Percentiles rank a stretch among this genome's conserved stretches.
Evolutionary conservation across 202 grass and related monocot genomes (phyloP).

Genomic region (Cymbopogon flexuosus): DNA sequence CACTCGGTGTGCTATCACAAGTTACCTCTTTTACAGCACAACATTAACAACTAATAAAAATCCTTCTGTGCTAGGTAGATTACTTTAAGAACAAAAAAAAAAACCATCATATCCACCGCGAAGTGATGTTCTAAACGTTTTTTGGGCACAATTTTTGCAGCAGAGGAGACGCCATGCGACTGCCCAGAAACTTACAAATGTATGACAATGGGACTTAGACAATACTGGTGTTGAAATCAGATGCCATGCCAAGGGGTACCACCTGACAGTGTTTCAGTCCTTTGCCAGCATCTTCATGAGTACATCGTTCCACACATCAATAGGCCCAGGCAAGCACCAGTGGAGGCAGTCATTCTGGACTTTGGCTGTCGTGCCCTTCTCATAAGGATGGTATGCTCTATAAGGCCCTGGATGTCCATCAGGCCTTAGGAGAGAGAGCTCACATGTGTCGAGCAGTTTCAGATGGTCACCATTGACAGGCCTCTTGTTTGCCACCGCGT

Average conservation of each 20-base stretch:
- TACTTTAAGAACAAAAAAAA: not conserved
- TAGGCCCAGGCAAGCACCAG: slow-evolving; percentile 78
- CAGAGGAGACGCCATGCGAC: not conserved
- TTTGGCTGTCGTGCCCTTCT: slow-evolving; percentile 6
- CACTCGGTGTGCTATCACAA: not conserved
- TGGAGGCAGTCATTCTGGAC: slow-evolving; percentile 84
- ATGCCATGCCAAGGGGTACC: not conserved
- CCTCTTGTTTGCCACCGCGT: not conserved
- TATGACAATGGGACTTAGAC: not conserved
- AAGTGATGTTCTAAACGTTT: not conserved
- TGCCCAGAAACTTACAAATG: not conserved
- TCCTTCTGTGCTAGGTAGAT: not conserved
- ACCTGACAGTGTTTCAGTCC: not conserved
- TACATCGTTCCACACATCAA: slow-evolving; percentile 78
- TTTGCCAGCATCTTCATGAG: slow-evolving; percentile 55
- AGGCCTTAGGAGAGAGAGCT: slow-evolving; percentile 68
- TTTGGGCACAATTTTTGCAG: not conserved
- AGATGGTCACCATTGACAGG: not conserved
- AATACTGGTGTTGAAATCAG: not conserved
- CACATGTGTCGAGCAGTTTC: slow-evolving; percentile 65
- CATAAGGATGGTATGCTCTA: slow-evolving; percentile 57
- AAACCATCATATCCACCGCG: not conserved
- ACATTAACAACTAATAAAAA: not conserved
- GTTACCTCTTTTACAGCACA: not conserved
- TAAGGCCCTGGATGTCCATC: slow-evolving; percentile 75